Evolutionary conservation across 23 red algal genomes (phyloP).

Genomic region (Gracilaria gracilis): DNA sequence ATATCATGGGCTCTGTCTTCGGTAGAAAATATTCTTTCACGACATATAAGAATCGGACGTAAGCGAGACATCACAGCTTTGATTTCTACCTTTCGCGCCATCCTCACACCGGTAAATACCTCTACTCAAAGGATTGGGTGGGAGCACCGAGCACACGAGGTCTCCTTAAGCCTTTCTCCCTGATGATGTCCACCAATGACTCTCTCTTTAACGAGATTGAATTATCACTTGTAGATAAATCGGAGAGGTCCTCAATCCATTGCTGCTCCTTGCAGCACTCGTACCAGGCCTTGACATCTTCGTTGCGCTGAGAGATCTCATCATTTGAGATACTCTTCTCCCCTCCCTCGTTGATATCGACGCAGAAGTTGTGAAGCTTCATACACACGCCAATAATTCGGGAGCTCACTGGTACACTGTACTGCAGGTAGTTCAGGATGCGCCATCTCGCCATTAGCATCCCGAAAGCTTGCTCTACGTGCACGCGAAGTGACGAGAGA

Average conservation of each 20-base stretch:
- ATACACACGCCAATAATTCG: background rate
- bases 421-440: slow-evolving; percentile 12
- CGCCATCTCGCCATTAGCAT: slow-evolving; percentile 12
- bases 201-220: background rate
- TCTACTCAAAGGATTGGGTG: background rate
- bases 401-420: background rate
- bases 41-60: too few relatives aligned
- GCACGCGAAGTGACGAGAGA: slow-evolving; percentile 1
- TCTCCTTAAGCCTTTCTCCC: slow-evolving; percentile 22
- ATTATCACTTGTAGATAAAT: background rate
- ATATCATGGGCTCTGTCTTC: too few relatives aligned
- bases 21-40: too few relatives aligned
- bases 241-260: background rate
- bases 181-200: background rate
- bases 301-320: background rate
- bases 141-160: slow-evolving; percentile 1
- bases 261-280: background rate
- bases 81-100: too few relatives aligned
- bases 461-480: slow-evolving; percentile 28
- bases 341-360: background rate
- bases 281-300: slow-evolving; percentile 16
- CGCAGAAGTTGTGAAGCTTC: slow-evolving; percentile 1
- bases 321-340: background rate
- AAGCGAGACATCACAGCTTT: too few relatives aligned
- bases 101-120: too few relatives aligned